A percentile compares a stretch with the other conserved stretches of the same genome.
These are phyloP conservation scores for Chiua virens DNA, from an alignment of 768 basidiomycete genomes.

Conservation along the genomic window DNA sequence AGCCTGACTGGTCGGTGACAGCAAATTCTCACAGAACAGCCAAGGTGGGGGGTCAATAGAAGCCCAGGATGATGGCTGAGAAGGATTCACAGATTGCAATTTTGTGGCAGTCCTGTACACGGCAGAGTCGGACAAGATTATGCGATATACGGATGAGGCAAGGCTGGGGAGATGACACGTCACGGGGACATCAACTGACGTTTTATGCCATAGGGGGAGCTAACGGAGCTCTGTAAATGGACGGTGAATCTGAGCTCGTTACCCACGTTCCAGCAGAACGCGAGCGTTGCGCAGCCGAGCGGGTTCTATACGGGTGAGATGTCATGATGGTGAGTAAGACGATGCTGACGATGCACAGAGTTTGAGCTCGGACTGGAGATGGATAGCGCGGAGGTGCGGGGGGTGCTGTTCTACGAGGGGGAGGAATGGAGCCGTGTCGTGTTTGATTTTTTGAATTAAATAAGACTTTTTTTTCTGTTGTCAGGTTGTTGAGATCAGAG, in stretches of 20 bases:
- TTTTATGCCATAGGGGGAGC: conserved; percentile 52
- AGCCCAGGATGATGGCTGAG: background rate
- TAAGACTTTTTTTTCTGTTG: too few species aligned
- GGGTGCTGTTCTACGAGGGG: conserved; percentile 70
- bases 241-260: conserved; percentile 79
- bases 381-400: conserved; percentile 85
- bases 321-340: conserved; percentile 1
- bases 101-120: conserved; percentile 85
- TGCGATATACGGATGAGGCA: conserved; percentile 83
- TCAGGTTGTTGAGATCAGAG: background rate
- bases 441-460: conserved; percentile 50
- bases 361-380: conserved; percentile 84
- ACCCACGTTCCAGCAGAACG: conserved; percentile 76
- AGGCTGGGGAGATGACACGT: conserved; percentile 16
- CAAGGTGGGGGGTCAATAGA: conserved; percentile 39
- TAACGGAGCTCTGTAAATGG: conserved; percentile 79
- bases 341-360: conserved; percentile 41
- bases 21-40: conserved; percentile 67
- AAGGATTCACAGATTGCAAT: conserved; percentile 52
- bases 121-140: conserved; percentile 68
- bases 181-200: conserved; percentile 20
- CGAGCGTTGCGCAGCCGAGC: conserved; percentile 48
- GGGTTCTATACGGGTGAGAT: conserved; percentile 79
- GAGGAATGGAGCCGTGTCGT: conserved; percentile 81
- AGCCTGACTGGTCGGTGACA: conserved; percentile 29